phyloP scores from a whole-genome alignment of 768 basidiomycete species.

The Boletus vermiculosoides region DNA sequence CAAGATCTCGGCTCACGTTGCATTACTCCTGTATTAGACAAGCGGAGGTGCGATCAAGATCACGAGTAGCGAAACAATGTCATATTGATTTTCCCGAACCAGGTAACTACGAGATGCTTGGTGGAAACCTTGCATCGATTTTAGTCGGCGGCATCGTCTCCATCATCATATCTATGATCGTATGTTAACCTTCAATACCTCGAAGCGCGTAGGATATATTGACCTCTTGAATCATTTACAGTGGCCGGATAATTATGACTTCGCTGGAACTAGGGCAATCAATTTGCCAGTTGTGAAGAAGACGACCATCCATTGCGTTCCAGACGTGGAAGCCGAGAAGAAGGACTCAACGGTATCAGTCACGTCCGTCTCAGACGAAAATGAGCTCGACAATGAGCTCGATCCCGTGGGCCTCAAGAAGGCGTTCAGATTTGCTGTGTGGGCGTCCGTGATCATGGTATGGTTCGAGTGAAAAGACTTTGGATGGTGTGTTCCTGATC shows the following conservation, averaged over 20 bases:
- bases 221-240: constrained; percentile 22
- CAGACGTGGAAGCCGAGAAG: constrained; percentile 38
- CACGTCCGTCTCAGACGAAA: constrained; percentile 37
- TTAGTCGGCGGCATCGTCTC: constrained; percentile 79
- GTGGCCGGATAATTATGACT: constrained; percentile 85
- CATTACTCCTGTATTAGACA: constrained; percentile 32
- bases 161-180: constrained; percentile 59
- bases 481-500: neutral
- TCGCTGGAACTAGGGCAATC: constrained; percentile 74
- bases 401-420: constrained; percentile 63
- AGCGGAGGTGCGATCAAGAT: constrained; percentile 47
- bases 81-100: neutral
- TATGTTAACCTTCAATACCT: constrained; percentile 32
- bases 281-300: constrained; percentile 42
- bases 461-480: constrained; percentile 17
- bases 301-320: constrained; percentile 10
- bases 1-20: neutral
- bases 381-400: constrained; percentile 53
- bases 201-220: neutral
- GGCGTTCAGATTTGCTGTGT: constrained; percentile 80
- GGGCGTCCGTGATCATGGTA: constrained; percentile 68
- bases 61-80: constrained; percentile 3
- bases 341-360: constrained; percentile 32
- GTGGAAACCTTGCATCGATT: constrained; percentile 87
- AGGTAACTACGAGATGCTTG: constrained; percentile 71